A percentile compares a stretch with the other conserved stretches of the same genome.
These are phyloP conservation scores for Tuber borchii DNA, from an alignment of 495 filamentous ascomycete genomes.

Conservation along the genomic window DNA sequence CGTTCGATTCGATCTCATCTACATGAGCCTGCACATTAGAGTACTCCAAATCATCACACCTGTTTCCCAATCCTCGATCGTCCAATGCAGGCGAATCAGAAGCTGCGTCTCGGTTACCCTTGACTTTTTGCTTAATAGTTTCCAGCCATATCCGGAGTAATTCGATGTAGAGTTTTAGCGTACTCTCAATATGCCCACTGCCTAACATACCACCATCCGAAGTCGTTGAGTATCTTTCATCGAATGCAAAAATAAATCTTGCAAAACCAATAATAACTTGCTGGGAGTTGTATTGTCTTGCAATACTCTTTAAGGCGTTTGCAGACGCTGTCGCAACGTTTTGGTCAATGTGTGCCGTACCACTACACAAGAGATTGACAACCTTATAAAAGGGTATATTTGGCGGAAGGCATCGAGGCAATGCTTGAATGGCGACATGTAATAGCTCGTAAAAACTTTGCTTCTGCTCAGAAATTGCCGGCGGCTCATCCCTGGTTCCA, in stretches of 20 bases:
- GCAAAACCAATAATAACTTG: slow-evolving; percentile 96
- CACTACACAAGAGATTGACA: slow-evolving; percentile 91
- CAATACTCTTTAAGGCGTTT: slow-evolving; percentile 89
- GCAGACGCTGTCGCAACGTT: slow-evolving; percentile 90
- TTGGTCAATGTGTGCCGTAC: slow-evolving; percentile 87
- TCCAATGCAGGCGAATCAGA: slow-evolving; percentile 50
- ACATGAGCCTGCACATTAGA: slow-evolving; percentile 84
- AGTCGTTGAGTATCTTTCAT: slow-evolving; percentile 94
- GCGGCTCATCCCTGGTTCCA: slow-evolving; percentile 65
- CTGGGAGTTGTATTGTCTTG: slow-evolving; percentile 84
- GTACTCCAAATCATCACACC: slow-evolving; percentile 70
- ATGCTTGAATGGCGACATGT: slow-evolving; percentile 88
- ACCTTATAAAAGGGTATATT: slow-evolving; percentile 90
- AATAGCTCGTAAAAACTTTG: slow-evolving; percentile 94
- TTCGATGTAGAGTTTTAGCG: slow-evolving; percentile 85
- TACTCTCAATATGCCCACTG: slow-evolving; percentile 89
- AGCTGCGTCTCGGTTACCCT: slow-evolving; percentile 50
- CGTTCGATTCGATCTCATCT: slow-evolving; percentile 94
- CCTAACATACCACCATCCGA: slow-evolving; percentile 96
- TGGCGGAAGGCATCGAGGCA: slow-evolving; percentile 83
- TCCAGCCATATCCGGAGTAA: slow-evolving; percentile 94
- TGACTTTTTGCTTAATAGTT: slow-evolving; percentile 78
- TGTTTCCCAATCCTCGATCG: slow-evolving; percentile 51
- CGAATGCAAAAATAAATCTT: slow-evolving; percentile 95
- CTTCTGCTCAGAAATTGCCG: slow-evolving; percentile 69